Evolutionary conservation across 1,139 yeast species (phyloP).

Genomic region (Lodderomyces beijingensis): DNA sequence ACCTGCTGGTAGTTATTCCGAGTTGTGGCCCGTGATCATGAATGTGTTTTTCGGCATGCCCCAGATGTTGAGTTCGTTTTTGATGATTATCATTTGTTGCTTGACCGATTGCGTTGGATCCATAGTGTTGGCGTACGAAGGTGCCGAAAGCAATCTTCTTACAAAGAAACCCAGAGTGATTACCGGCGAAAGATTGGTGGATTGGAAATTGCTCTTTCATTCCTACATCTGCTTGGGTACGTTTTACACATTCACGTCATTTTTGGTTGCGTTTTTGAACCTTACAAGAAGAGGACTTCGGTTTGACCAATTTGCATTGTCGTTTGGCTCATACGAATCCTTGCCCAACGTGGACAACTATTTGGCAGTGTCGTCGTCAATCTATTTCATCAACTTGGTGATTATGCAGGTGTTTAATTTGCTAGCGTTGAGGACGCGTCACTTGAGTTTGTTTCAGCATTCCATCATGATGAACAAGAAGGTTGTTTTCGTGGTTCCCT

Average conservation of each 20-base stretch:
- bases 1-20: slow-evolving; percentile 54
- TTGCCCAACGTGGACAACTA: slow-evolving; percentile 21
- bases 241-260: slow-evolving; percentile 38
- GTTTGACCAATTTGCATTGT: slow-evolving; percentile 31
- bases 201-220: slow-evolving; percentile 37
- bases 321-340: slow-evolving; percentile 33
- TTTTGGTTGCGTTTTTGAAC: slow-evolving; percentile 40
- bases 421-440: slow-evolving; percentile 43
- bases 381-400: slow-evolving; percentile 48
- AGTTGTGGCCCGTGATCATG: slow-evolving; percentile 49
- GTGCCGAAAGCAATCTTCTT: slow-evolving; percentile 42
- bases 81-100: slow-evolving; percentile 50
- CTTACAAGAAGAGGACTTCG: slow-evolving; percentile 35
- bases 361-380: slow-evolving; percentile 38
- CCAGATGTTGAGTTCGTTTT: slow-evolving; percentile 46
- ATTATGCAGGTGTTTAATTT: slow-evolving; percentile 48
- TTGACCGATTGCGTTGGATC: slow-evolving; percentile 48
- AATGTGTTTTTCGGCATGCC: slow-evolving; percentile 50
- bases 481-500: no score
- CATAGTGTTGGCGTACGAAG: slow-evolving; percentile 42
- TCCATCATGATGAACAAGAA: no score
- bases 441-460: slow-evolving; percentile 40
- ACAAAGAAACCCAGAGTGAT: slow-evolving; percentile 40
- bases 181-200: slow-evolving; percentile 41
- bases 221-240: slow-evolving; percentile 45